Percentiles rank a stretch among this genome's conserved stretches.
Evolutionary conservation across 2,329 filamentous ascomycete species (phyloP).

Genomic region (Keithomyces neogunnii): DNA sequence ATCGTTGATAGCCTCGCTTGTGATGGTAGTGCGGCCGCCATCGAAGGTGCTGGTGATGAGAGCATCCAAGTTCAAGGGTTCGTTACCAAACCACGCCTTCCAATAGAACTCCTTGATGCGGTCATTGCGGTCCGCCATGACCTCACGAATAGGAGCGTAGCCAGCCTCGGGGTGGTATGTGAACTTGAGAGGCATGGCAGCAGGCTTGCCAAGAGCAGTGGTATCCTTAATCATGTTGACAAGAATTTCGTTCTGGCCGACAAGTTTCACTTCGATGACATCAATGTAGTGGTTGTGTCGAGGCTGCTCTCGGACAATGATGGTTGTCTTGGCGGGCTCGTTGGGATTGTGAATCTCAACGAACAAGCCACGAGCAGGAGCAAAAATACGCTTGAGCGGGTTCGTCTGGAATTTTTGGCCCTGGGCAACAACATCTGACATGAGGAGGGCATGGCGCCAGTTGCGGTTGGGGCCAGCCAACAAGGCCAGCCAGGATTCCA

Average conservation of each 20-base stretch:
- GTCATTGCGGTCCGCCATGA: slow-evolving; percentile 94
- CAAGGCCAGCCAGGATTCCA: slow-evolving; percentile 79
- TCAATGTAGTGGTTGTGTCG: slow-evolving; percentile 79
- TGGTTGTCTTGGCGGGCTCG: slow-evolving; percentile 73
- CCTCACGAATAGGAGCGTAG: slow-evolving; percentile 94
- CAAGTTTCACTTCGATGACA: slow-evolving; percentile 77
- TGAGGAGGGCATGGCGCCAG: slow-evolving; percentile 92
- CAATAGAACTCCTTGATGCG: slow-evolving; percentile 99
- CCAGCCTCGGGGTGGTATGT: slow-evolving; percentile 91
- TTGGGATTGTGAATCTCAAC: slow-evolving; percentile 82
- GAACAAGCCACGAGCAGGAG: slow-evolving; percentile 75
- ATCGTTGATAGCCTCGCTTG: slow-evolving; percentile 88
- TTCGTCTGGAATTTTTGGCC: slow-evolving; percentile 97
- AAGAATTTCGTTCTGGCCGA: slow-evolving; percentile 68
- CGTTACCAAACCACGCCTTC: slow-evolving; percentile 91
- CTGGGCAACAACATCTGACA: slow-evolving; percentile 87
- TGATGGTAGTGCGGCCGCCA: slow-evolving; percentile 80
- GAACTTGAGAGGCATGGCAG: slow-evolving; percentile 80
- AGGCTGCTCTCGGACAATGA: slow-evolving; percentile 80
- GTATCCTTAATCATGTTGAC: slow-evolving; percentile 91
- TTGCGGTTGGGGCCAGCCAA: slow-evolving; percentile 79
- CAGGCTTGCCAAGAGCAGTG: slow-evolving; percentile 72
- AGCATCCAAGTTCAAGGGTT: slow-evolving; percentile 73
- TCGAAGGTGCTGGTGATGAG: slow-evolving; percentile 82
- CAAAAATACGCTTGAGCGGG: slow-evolving; percentile 85